Evolutionary conservation across 805 yeast genomes (phyloP), one percentile per base, ranked within the genome.

Genomic region (Hemisphaericaspora nanyangensis): DNA sequence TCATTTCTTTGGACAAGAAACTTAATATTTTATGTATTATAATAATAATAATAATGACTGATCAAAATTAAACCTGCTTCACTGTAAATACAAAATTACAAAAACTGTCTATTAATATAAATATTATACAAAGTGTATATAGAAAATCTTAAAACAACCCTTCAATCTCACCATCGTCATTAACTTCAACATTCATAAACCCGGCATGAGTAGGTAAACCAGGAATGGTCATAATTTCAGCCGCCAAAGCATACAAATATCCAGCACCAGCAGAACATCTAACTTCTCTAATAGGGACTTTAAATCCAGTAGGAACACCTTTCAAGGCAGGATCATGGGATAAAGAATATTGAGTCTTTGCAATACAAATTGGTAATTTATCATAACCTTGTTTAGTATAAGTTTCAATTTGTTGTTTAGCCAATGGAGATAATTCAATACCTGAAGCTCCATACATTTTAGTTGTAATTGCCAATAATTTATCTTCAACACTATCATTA

Each of bases 251-350:
- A 58, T 91, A 93, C 58, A 91, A 74, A 66, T 91, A 91, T 7
- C 97, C 97, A 34, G 97, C 98, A 64, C 99, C 99, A 40, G 87
- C 86, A 27, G 95, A 84, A 29, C 91, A 90, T 65, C 95, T 83
- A 47, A 91, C 86, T 53, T 91, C 99, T 61, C 95, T 79, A 52
- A 91, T 88, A 36, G 99, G 98, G 61, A 91, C 85, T 13, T 80
- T 85, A 72, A 90, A 91, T 7, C 95, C 96, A 16, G 84, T 79
- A 49, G 99, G 99, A 31, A 88, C 96, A 59, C 96, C 96, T 70
- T 90, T 90, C 62, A 93, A 76, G 17, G 78, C 70, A 31, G 98
- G 89, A 64, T 91, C 98, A 58, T 90, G 97, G 3, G 97, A 89
- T 50, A 91, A 72, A 1, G 96, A 88, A 72, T 91, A 91, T 65